These are phyloP conservation scores for Phytophthora meadii DNA, from an alignment of 352 stramenopile genomes.

Conservation along the genomic window DNA sequence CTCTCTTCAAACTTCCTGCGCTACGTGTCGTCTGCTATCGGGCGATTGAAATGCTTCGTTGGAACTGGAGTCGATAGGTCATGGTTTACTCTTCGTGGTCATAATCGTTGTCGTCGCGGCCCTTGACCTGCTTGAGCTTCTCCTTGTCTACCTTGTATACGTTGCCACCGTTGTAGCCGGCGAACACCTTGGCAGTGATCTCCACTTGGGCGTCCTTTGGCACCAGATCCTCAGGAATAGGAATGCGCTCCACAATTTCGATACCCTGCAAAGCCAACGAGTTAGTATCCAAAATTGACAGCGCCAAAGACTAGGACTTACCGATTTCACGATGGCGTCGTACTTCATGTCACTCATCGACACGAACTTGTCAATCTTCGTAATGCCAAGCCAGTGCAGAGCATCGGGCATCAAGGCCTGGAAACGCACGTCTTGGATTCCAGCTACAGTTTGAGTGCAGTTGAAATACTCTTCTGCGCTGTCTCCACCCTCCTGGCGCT, in stretches of 20 bases:
- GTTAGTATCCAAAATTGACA: constrained; percentile 12
- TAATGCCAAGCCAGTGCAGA: constrained; percentile 98
- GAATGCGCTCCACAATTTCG: constrained; percentile 98
- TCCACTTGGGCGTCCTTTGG: constrained; percentile 98
- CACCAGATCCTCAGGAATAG: constrained; percentile 98
- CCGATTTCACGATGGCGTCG: constrained; percentile 97
- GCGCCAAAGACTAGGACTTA: constrained; percentile 35
- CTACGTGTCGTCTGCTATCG: constrained; percentile 13
- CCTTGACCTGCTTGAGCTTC: constrained; percentile 94
- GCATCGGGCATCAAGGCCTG: constrained; percentile 99
- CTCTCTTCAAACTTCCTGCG: constrained; percentile 4
- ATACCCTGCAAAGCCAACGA: constrained; percentile 82
- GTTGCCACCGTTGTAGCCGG: constrained; percentile 86
- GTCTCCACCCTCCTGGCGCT: constrained; percentile 98
- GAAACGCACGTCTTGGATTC: constrained; percentile 98
- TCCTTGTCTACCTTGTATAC: constrained; percentile 95
- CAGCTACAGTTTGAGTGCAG: constrained; percentile 98
- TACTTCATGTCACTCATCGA: constrained; percentile 99
- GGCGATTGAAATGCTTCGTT: constrained; percentile 15
- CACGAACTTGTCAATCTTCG: constrained; percentile 94
- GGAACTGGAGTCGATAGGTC: constrained; percentile 9
- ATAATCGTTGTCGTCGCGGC: constrained; percentile 82
- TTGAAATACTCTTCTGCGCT: constrained; percentile 98
- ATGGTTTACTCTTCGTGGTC: constrained; percentile 47
- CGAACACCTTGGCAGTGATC: constrained; percentile 98